Conservation (phyloP, 2,329 filamentous ascomycete genomes). For the Dendrostoma leiphaemia region DNA sequence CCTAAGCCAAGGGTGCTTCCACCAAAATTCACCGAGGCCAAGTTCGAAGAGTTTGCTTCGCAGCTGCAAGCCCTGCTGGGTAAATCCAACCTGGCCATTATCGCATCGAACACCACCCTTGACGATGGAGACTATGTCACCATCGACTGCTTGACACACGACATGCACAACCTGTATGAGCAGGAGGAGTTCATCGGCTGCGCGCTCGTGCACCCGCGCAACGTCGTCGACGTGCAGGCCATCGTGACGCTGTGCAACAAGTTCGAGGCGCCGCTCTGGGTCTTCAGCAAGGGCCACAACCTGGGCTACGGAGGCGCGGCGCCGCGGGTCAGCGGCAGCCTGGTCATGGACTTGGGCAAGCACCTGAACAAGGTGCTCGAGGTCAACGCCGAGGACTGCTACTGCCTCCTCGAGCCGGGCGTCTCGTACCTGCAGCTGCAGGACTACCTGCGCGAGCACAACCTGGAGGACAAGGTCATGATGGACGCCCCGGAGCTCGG, state of each 20-base stretch:
- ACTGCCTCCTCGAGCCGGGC: slow-evolving; percentile 52
- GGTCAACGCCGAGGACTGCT: slow-evolving; percentile 48
- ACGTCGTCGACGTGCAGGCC: slow-evolving; percentile 42
- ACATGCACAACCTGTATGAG: no score
- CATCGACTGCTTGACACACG: no score
- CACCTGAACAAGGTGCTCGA: slow-evolving; percentile 53
- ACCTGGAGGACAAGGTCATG: slow-evolving; percentile 38
- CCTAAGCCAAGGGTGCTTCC: no score
- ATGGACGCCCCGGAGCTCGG: slow-evolving; percentile 41
- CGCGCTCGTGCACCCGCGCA: no score
- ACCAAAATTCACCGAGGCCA: no score
- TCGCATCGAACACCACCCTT: no score
- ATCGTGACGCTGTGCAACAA: slow-evolving; percentile 44
- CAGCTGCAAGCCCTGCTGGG: no score
- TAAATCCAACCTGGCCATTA: no score
- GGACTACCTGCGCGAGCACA: slow-evolving; percentile 41
- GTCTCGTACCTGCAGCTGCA: slow-evolving; percentile 52
- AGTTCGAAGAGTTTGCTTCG: no score
- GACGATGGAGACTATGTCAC: no score
- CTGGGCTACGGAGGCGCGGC: slow-evolving; percentile 54
- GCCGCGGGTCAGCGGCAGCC: slow-evolving; percentile 48
- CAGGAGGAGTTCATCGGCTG: no score
- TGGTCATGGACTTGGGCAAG: slow-evolving; percentile 48
- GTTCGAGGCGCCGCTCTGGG: slow-evolving; percentile 44
- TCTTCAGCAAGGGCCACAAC: slow-evolving; percentile 47